Evolutionary conservation across 176 grass and related monocot genomes (phyloP), one percentile per base, ranked within the genome.

Genomic region (Otatea glauca): DNA sequence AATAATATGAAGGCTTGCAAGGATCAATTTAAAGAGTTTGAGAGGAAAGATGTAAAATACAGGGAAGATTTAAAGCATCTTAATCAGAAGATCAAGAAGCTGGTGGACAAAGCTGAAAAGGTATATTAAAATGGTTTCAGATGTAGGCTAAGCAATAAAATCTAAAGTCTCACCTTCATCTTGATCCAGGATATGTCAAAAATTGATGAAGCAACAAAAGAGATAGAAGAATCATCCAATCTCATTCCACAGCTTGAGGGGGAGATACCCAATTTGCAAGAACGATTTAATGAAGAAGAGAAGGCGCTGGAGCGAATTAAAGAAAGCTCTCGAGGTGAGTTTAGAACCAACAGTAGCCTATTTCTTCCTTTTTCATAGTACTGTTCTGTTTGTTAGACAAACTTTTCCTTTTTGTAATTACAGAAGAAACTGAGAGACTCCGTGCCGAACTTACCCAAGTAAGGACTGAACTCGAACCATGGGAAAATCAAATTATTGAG

Each of bases 401-500:
- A 18, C 16, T 8, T 20, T 79, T 34, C 35, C 27, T 24, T 27
- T 75, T 78, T 15, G 13, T 74, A 88, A 80, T 61, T 85, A 47
- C 88, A 98, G 96, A 79, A 11, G 93, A 98, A 89, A 94, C 96
- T 39, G 93, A 98, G 81, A 95, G 53, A 53, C 70, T 94, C 23
- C 83, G 81, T 78, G 89, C 79, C 81, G 86, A 98, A 87, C 96
- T 94, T 72, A 82, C 80, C 43, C 71, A 89, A 87, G 93, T 98
- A 66, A 92, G 96, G 78, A 80, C 78, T 88, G 89, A 98, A 77
- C 87, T 98, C 34, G 96, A 94, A 88, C 96, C 93, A 32, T 98
- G 96, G 96, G 96, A 98, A 87, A 98, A 89, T 49, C 89, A 94
- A 87, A 86, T 94, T 80, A 98, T 98, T 84, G 88, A 96, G 80